A percentile compares a stretch with the other conserved stretches of the same genome.
phyloP scores from a whole-genome alignment of 768 basidiomycete genomes.

The Boletellus ananas region DNA sequence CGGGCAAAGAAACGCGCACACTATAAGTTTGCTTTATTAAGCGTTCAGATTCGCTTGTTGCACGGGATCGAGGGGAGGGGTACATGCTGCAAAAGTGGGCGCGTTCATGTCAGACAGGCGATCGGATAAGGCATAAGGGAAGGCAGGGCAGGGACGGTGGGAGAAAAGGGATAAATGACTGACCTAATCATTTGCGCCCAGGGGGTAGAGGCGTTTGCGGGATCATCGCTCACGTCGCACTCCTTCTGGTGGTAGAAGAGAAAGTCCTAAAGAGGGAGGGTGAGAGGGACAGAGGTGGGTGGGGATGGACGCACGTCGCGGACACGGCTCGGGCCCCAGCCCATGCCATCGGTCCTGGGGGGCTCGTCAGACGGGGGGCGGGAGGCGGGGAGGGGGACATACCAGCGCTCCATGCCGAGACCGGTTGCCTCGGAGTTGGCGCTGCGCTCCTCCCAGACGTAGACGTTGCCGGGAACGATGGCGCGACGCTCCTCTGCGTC shows the following conservation, averaged over 20 bases:
- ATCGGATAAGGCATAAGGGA: slow-evolving; percentile 28
- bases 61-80: slow-evolving; percentile 39
- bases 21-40: slow-evolving; percentile 56
- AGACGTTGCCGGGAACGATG: slow-evolving; percentile 74
- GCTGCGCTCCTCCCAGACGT: slow-evolving; percentile 86
- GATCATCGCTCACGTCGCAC: slow-evolving; percentile 38
- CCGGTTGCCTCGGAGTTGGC: slow-evolving; percentile 80
- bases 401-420: slow-evolving; percentile 85
- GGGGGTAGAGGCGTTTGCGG: slow-evolving; percentile 51
- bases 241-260: slow-evolving; percentile 54
- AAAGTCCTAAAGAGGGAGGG: slow-evolving; percentile 40
- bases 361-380: neutral
- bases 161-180: slow-evolving; percentile 20
- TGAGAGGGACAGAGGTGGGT: neutral
- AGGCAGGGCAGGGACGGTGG: too few relatives aligned
- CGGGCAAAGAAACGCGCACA: slow-evolving; percentile 45
- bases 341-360: slow-evolving; percentile 61
- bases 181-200: slow-evolving; percentile 76
- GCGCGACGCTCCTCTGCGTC: slow-evolving; percentile 78
- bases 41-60: slow-evolving; percentile 37
- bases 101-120: slow-evolving; percentile 8
- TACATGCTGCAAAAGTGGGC: slow-evolving; percentile 29
- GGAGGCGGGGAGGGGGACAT: slow-evolving; percentile 11
- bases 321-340: slow-evolving; percentile 81
- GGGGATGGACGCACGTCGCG: slow-evolving; percentile 35